Conservation (phyloP, 1,139 yeast genomes). For the Geotrichum reessii region DNA sequence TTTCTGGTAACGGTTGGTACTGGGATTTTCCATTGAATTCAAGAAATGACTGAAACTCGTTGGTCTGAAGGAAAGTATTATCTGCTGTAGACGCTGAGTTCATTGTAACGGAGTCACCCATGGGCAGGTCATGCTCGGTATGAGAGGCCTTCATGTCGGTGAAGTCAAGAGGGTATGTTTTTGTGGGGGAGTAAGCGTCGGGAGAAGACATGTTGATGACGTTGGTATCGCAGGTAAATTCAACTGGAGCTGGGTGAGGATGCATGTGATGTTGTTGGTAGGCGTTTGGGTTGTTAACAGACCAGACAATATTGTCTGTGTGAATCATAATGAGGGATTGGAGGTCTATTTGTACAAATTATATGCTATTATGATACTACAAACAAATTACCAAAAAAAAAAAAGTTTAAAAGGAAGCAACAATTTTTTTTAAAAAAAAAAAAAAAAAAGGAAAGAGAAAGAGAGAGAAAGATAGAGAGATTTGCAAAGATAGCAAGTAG, state of each 20-base stretch:
- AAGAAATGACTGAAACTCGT: constrained; percentile 9
- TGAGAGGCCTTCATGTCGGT: background rate
- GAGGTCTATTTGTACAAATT: background rate
- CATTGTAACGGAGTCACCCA: background rate
- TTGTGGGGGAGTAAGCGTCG: background rate
- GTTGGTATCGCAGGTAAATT: background rate
- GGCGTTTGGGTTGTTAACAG: background rate
- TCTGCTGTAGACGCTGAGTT: background rate
- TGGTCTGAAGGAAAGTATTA: background rate
- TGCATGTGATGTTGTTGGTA: background rate
- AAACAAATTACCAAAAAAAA: background rate
- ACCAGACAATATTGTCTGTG: background rate
- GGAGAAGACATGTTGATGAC: background rate
- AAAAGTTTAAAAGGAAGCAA: background rate
- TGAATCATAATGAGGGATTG: background rate
- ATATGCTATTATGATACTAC: background rate
- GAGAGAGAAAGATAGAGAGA: too few relatives aligned
- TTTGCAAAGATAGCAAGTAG: too few relatives aligned
- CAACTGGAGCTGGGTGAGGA: background rate
- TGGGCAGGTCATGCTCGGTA: background rate
- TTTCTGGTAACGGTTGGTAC: background rate
- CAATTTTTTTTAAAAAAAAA: too few relatives aligned
- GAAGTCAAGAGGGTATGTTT: background rate
- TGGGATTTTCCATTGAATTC: constrained; percentile 3
- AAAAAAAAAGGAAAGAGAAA: too few relatives aligned